Evolutionary conservation across 345 rosid species (phyloP).

Genomic region (Euphorbia pulcherrima): DNA sequence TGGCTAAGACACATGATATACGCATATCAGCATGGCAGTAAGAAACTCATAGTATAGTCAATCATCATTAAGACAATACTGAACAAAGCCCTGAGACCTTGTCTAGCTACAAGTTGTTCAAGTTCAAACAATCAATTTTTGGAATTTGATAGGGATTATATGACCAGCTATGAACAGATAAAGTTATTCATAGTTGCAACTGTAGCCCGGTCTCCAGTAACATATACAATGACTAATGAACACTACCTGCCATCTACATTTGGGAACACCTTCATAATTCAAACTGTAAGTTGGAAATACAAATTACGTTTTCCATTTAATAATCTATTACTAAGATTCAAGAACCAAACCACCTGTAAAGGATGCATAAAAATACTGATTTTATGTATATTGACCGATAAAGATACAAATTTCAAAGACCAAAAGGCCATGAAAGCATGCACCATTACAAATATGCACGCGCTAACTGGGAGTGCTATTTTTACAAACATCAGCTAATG

Average conservation of each 20-base stretch:
- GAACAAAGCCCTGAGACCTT: background rate
- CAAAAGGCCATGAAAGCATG: background rate
- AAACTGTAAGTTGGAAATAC: background rate
- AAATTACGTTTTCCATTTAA: background rate
- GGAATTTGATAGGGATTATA: background rate
- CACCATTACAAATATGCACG: background rate
- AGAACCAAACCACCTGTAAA: background rate
- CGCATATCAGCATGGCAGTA: background rate
- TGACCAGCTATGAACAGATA: background rate
- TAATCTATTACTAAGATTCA: no score
- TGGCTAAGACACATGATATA: background rate
- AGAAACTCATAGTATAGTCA: background rate
- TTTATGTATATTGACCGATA: background rate
- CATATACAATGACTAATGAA: background rate
- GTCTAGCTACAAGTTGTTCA: background rate
- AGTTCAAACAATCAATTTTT: background rate
- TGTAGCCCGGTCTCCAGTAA: background rate
- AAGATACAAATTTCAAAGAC: background rate
- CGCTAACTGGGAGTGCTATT: background rate
- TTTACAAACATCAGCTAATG: background rate
- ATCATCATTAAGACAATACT: background rate
- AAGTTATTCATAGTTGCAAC: background rate
- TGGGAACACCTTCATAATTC: background rate
- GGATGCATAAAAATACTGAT: background rate
- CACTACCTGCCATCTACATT: background rate